Evolutionary conservation across 2,329 filamentous ascomycete genomes (phyloP), one percentile per base, ranked within the genome.

Genomic region (Nemania sp.): DNA sequence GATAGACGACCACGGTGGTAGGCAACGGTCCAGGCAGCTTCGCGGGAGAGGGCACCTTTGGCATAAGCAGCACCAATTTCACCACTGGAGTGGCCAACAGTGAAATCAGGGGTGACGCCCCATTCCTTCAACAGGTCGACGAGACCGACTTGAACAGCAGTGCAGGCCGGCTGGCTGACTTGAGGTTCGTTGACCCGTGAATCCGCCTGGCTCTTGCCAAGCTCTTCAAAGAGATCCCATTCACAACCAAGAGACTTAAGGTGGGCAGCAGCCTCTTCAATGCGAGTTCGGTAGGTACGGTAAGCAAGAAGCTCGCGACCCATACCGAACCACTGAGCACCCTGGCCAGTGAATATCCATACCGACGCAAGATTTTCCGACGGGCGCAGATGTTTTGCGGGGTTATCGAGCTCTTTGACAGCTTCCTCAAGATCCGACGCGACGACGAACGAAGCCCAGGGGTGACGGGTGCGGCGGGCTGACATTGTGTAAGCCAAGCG

Each of bases 31-130:
- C 66, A 68, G 6, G 65, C 66, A 1, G 64, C 60, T 14, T 66
- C 53, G 2, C 69, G 66, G 3, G 66, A 68, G 4, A 77, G 43
- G 28, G 70, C 65, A 0, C 73, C 71, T 11, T 72, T 70, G 2
- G 73, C 73, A 57, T 74, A 76, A 1, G 73, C 74, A 1, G 74
- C 74, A 6, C 64, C 73, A 40, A 75, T 74, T 39, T 75, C 73
- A 5, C 73, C 73, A 17, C 70, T 72, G 0, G 72, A 75, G 51
- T 75, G 73, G 1, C 73, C 73, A 14, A 75, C 65, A 0, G 71
- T 72, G 11, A 67, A 64, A 2, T 62, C 54, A 9, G 70, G 68
- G 6, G 61, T 22, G 12, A 73, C 56, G 5, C 69, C 69, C 46
- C 68, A 69, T 50, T 66, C 63, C 41, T 54, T 60, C 14, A 66